phyloP scores from a whole-genome alignment of 768 basidiomycete species.

The Tricholoma matsutake region DNA sequence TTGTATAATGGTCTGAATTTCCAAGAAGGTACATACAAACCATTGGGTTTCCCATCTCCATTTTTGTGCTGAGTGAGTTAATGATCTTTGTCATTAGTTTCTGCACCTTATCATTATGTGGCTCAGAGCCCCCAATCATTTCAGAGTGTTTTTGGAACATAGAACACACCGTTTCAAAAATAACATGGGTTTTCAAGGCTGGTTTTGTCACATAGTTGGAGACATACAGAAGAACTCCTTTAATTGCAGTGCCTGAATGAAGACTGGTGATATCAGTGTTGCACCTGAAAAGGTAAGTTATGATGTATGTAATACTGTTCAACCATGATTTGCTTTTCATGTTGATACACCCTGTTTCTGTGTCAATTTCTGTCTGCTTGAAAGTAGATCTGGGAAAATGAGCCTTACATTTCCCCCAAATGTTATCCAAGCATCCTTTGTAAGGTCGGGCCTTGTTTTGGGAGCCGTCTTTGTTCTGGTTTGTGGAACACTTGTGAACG shows the following conservation, averaged over 20 bases:
- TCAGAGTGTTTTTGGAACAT: constrained; percentile 24
- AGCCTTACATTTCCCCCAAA: constrained; percentile 27
- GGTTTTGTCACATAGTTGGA: constrained; percentile 44
- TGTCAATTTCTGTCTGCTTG: constrained; percentile 19
- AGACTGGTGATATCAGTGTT: constrained; percentile 39
- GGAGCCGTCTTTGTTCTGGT: constrained; percentile 9
- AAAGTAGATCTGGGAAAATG: constrained; percentile 31
- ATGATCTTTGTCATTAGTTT: constrained; percentile 33
- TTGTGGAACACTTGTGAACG: constrained; percentile 24
- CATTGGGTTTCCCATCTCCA: constrained; percentile 38
- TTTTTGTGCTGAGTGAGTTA: constrained; percentile 30
- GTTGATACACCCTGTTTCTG: constrained; percentile 23
- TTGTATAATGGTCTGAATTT: constrained; percentile 38
- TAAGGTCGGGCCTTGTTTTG: constrained; percentile 2
- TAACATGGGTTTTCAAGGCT: constrained; percentile 32
- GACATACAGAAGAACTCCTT: constrained; percentile 23
- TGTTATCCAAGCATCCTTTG: constrained; percentile 25
- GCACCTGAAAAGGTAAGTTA: constrained; percentile 33
- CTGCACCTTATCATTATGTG: constrained; percentile 3
- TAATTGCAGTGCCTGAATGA: constrained; percentile 31
- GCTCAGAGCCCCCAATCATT: constrained; percentile 12
- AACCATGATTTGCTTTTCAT: constrained; percentile 33
- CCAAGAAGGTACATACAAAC: constrained; percentile 31
- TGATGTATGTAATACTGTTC: constrained; percentile 27
- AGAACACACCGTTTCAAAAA: constrained; percentile 30